Conservation (phyloP, 2,329 filamentous ascomycete genomes). For the Alternaria infectoria region DNA sequence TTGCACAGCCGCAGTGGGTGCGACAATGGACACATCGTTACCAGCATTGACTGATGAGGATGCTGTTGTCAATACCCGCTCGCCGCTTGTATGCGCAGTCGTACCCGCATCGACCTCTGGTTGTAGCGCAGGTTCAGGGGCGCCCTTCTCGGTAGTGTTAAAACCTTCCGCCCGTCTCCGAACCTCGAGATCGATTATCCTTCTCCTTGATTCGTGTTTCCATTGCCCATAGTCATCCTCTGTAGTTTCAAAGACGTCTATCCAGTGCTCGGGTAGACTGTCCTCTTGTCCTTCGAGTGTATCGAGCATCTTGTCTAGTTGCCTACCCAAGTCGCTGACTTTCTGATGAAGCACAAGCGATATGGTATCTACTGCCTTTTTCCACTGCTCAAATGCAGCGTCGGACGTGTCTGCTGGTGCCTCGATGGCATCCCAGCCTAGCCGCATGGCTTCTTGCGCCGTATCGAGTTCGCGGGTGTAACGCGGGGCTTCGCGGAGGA, state of each 20-base stretch:
- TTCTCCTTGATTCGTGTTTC: slow-evolving; percentile 77
- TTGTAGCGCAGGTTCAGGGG: background rate
- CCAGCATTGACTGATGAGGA: background rate
- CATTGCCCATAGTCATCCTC: slow-evolving; percentile 82
- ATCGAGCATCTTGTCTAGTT: slow-evolving; percentile 86
- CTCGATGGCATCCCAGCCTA: slow-evolving; percentile 70
- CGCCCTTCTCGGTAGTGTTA: background rate
- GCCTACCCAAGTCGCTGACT: slow-evolving; percentile 71
- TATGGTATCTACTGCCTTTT: slow-evolving; percentile 58
- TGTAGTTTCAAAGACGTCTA: slow-evolving; percentile 81
- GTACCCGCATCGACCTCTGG: background rate
- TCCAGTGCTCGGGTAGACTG: slow-evolving; percentile 83
- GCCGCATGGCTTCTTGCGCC: slow-evolving; percentile 67
- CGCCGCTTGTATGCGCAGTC: background rate
- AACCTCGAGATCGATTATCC: slow-evolving; percentile 70
- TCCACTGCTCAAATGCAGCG: slow-evolving; percentile 40
- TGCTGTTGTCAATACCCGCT: background rate
- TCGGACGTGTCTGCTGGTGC: slow-evolving; percentile 42
- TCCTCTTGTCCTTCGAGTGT: slow-evolving; percentile 82
- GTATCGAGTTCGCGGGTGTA: slow-evolving; percentile 70
- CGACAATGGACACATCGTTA: background rate
- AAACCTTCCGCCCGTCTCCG: slow-evolving; percentile 29
- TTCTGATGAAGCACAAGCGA: slow-evolving; percentile 70
- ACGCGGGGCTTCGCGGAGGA: slow-evolving; percentile 74
- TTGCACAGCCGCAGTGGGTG: background rate